A percentile compares a stretch with the other conserved stretches of the same genome.
These are phyloP conservation scores for Knufia petricola DNA, from an alignment of 2,329 filamentous ascomycete genomes.

Conservation along the genomic window DNA sequence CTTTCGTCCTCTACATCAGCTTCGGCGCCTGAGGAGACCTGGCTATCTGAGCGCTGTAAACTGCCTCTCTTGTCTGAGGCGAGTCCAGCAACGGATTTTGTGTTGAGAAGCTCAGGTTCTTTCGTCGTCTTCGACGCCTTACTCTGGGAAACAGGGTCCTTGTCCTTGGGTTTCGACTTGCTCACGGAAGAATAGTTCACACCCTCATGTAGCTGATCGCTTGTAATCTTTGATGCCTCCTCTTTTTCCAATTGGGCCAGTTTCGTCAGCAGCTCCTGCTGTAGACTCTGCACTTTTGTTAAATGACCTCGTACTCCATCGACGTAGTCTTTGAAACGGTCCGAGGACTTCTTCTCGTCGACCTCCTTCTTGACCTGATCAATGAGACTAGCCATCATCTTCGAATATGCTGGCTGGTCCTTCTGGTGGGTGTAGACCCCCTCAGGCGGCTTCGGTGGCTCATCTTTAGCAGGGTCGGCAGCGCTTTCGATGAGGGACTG, in stretches of 20 bases:
- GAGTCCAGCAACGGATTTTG: constrained; percentile 38
- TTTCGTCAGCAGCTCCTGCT: constrained; percentile 64
- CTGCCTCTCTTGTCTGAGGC: constrained; percentile 28
- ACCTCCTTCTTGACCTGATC: constrained; percentile 86
- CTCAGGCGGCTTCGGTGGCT: constrained; percentile 64
- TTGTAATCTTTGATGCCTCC: constrained; percentile 84
- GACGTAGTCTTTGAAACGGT: constrained; percentile 66
- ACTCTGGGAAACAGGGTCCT: constrained; percentile 34
- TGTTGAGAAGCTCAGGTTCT: constrained; percentile 12
- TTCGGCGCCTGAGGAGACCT: constrained; percentile 49
- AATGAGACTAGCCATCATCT: constrained; percentile 96
- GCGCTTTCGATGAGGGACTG: constrained; percentile 77
- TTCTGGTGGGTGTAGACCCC: constrained; percentile 68
- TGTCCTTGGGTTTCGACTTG: constrained; percentile 43
- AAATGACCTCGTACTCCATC: constrained; percentile 68
- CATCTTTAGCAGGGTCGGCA: constrained; percentile 59
- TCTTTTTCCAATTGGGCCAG: constrained; percentile 75
- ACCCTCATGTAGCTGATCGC: constrained; percentile 75
- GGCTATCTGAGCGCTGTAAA: constrained; percentile 32
- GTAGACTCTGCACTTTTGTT: constrained; percentile 65
- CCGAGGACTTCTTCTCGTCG: constrained; percentile 61
- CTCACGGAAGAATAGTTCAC: constrained; percentile 80
- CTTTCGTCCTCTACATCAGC: constrained; percentile 50
- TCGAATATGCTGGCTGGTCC: constrained; percentile 74
- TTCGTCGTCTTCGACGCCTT: constrained; percentile 19